Evolutionary conservation across 495 filamentous ascomycete species (phyloP), one percentile per base, ranked within the genome.

Genomic region (Daldinia bambusicola): DNA sequence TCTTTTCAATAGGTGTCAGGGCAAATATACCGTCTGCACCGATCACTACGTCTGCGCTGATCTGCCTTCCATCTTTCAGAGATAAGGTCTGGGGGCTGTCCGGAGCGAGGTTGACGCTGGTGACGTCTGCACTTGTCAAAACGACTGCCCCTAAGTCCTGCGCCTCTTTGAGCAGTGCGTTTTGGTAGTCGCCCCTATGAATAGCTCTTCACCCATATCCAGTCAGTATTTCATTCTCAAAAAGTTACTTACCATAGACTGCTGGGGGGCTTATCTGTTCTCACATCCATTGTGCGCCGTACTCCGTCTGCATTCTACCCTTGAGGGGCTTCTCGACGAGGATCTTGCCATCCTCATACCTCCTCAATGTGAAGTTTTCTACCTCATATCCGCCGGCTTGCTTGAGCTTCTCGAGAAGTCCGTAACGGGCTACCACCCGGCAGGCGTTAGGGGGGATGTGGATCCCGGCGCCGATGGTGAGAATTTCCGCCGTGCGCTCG

Each of bases 401-500:
- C 43, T 48, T 48, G 43, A 48, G 18, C 10, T 48, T 48, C 3
- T 48, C 43, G 18, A 48, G 43, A 22, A 48, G 43, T 2, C 43
- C 43, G 18, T 20, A 48, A 20, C 43, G 43, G 12, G 43, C 20
- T 18, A 48, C 16, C 8, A 22, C 43, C 18, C 43, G 43, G 43
- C 43, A 48, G 16, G 43, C 43, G 3, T 48, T 48, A 5, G 43
- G 43, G 8, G 43, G 43, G 22, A 48, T 22, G 43, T 48, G 43
- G 43, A 48, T 48, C 18, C 43, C 43, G 9, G 43, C 43, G 12
- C 43, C 43, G 9, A 48, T 48, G 7, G 43, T 48, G 43, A 48
- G 43, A 16, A 48, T 48, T 48, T 48, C 43, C 18, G 43, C 16
- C 43, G 43, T 48, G 43, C 43, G 43, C 43, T 48, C 43, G 20